These are phyloP conservation scores for Populus ilicifolia DNA, from an alignment of 345 rosid species.

Conservation along the genomic window DNA sequence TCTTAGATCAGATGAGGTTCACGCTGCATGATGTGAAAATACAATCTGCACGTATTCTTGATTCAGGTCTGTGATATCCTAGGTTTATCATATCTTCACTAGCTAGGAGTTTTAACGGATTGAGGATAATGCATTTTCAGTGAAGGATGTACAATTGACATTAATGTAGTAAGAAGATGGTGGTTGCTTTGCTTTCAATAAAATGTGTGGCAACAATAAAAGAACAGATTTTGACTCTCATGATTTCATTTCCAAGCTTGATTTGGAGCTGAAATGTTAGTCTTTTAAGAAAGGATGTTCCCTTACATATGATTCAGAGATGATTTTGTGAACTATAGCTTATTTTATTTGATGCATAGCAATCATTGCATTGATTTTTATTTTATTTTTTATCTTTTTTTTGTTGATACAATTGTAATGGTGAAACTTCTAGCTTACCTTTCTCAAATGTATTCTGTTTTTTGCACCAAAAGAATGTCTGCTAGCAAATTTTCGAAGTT, in stretches of 20 bases:
- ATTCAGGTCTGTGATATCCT: background rate
- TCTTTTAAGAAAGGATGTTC: too few relatives aligned
- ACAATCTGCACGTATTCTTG: background rate
- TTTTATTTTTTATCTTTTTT: background rate
- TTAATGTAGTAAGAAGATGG: background rate
- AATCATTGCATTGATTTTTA: background rate
- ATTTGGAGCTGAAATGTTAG: background rate
- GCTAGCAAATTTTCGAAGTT: background rate
- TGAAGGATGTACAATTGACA: background rate
- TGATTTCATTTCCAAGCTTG: background rate
- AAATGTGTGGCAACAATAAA: background rate
- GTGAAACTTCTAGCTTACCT: background rate
- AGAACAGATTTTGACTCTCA: background rate
- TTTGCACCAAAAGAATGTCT: background rate
- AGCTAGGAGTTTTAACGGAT: background rate
- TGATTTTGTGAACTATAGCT: too few relatives aligned
- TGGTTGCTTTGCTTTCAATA: background rate
- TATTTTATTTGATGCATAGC: too few relatives aligned
- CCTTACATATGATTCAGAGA: too few relatives aligned
- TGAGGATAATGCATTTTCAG: background rate
- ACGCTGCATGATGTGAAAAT: slow-evolving; percentile 25
- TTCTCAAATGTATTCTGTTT: background rate
- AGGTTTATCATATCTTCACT: background rate
- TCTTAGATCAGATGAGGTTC: slow-evolving; percentile 69
- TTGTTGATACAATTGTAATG: background rate